Percentiles rank a stretch among this genome's conserved stretches.
Conservation (phyloP, 352 stramenopile species). For the Thraustochytrium aureum region DNA sequence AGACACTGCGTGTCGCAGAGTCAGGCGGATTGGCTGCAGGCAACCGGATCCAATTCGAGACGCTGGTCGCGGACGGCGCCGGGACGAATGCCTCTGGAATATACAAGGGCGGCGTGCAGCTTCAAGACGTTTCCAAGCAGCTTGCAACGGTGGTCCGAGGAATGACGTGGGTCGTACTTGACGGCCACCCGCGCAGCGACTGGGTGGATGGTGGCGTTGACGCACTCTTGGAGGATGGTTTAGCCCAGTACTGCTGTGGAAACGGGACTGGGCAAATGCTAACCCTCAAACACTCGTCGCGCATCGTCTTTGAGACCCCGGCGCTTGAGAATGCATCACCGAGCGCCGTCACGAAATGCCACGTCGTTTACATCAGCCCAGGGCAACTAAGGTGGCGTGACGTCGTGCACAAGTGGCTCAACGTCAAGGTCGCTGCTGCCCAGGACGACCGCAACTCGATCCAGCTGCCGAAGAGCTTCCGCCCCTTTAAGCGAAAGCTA, state of each 20-base stretch:
- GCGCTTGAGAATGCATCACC: conserved; percentile 2
- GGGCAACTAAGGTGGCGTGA: background rate
- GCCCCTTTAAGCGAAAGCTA: background rate
- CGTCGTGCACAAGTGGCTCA: background rate
- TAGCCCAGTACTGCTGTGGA: background rate
- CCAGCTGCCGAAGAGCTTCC: background rate
- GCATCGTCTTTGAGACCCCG: conserved; percentile 24
- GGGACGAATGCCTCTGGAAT: background rate
- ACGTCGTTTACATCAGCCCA: background rate
- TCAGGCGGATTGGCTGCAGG: background rate
- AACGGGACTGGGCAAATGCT: background rate
- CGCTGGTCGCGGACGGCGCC: background rate
- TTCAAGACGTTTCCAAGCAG: background rate
- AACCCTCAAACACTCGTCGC: background rate
- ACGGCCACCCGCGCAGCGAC: background rate
- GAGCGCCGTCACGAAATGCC: background rate
- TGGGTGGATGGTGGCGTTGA: background rate
- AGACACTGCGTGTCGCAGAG: background rate
- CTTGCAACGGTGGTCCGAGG: background rate
- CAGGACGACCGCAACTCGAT: background rate
- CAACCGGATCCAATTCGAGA: background rate
- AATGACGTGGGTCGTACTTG: background rate
- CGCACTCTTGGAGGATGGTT: conserved; percentile 2
- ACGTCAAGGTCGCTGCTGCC: background rate
- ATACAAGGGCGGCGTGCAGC: background rate